phyloP scores from a whole-genome alignment of 306 rosid species.

The Cucumis cinereus region DNA sequence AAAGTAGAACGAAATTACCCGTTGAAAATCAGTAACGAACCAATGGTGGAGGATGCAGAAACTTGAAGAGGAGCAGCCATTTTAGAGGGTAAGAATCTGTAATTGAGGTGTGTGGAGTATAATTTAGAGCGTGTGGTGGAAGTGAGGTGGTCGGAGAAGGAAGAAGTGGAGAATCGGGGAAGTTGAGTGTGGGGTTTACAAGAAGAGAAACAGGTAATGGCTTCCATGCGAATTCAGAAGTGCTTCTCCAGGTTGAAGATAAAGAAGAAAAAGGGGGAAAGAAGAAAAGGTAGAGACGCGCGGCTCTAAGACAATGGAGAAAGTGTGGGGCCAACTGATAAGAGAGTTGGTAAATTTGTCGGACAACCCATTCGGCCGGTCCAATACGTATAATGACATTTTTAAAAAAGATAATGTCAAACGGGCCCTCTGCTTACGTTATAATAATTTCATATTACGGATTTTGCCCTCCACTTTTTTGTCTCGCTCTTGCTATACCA shows the following conservation, averaged over 20 bases:
- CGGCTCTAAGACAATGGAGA: too few relatives aligned
- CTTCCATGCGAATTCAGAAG: constrained; percentile 25
- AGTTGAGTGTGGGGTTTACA: constrained; percentile 12
- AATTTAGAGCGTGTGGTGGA: constrained; percentile 8
- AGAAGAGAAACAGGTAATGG: constrained; percentile 21
- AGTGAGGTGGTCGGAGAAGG: background rate
- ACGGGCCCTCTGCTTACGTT: too few relatives aligned
- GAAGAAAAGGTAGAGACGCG: too few relatives aligned
- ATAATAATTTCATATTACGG: too few relatives aligned
- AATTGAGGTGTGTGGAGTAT: background rate
- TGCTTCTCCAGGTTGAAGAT: background rate
- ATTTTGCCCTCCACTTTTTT: too few relatives aligned
- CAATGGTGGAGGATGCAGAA: constrained; percentile 24
- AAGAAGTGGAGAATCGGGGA: constrained; percentile 9
- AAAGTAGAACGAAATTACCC: background rate
- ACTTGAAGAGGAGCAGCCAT: constrained; percentile 51
- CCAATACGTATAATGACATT: too few relatives aligned
- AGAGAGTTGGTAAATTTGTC: too few relatives aligned
- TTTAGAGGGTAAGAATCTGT: constrained; percentile 12
- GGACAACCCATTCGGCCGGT: too few relatives aligned
- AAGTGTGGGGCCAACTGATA: too few relatives aligned
- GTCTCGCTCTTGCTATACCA: too few relatives aligned
- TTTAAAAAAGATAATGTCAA: too few relatives aligned
- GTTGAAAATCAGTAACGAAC: constrained; percentile 1
- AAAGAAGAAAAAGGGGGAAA: background rate